Evolutionary conservation across 2,329 filamentous ascomycete genomes (phyloP), one percentile per base, ranked within the genome.

Genomic region (Venturia effusa): DNA sequence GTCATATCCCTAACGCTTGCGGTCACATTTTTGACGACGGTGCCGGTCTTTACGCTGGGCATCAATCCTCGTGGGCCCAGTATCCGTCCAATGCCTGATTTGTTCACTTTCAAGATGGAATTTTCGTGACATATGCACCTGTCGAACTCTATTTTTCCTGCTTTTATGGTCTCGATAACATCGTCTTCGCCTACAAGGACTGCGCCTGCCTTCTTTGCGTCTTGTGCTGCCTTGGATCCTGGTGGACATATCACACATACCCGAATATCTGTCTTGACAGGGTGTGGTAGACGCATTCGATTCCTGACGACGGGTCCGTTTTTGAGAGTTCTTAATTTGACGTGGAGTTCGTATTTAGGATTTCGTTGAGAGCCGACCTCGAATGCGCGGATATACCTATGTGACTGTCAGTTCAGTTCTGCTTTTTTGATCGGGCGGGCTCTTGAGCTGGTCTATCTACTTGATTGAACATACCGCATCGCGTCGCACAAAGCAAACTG

Each of bases 181-280:
- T 87, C 84, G 48, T 96, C 88, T 73, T 97, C 89, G 67, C 94
- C 94, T 0, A 92, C 90, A 4, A 93, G 80, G 0, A 87, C 82
- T 19, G 94, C 95, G 63, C 94, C 95, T 0, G 89, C 88, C 11
- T 84, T 82, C 40, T 82, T 82, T 3, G 95, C 94, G 61, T 90
- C 87, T 68, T 84, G 81, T 62, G 88, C 91, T 61, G 86, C 82
- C 67, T 85, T 83, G 67, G 89, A 92, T 68, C 86, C 87, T 64
- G 93, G 88, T n/a, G 90, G 86, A 74, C 89, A 93, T 69, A 99
- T 90, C 64, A 97, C 94, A 72, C 88, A 94, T 71, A 99, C 92
- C 67, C 88, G 87, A 61, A 92, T 82, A 74, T 96, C 91, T 67
- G 90, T 95, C 74, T 91, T 89, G 68, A 97, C 90, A 4, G 92